Conservation (phyloP, 2,329 filamentous ascomycete genomes). For the Leptographium procerum region DNA sequence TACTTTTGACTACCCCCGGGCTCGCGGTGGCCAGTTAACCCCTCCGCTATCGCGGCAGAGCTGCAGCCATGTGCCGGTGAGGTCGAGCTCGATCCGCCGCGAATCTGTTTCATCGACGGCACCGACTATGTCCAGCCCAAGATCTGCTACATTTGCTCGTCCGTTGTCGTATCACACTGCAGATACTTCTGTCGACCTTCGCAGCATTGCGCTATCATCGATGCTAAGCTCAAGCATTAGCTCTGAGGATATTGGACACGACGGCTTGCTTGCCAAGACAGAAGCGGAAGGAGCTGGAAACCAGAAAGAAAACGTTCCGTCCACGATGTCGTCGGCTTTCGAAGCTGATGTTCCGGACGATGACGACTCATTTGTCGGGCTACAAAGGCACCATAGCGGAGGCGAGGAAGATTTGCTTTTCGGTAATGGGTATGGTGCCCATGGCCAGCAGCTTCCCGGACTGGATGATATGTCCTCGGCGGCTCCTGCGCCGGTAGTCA, state of each 20-base stretch:
- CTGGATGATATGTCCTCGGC: conserved; percentile 7
- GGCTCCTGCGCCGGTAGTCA: conserved; percentile 2
- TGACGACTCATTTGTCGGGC: conserved; percentile 18
- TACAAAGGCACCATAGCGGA: conserved; percentile 13
- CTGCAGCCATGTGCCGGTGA: neutral
- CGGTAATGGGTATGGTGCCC: conserved; percentile 21
- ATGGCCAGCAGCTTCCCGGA: neutral
- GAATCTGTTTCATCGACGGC: conserved; percentile 7
- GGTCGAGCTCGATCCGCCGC: conserved; percentile 5
- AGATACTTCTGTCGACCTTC: conserved; percentile 12
- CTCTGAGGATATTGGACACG: neutral
- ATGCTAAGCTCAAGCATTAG: neutral
- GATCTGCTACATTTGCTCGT: neutral
- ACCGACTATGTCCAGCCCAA: conserved; percentile 5
- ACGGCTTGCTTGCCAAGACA: neutral
- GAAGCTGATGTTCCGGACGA: conserved; percentile 27
- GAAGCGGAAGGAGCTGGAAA: neutral
- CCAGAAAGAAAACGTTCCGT: too few relatives aligned
- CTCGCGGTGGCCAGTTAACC: neutral
- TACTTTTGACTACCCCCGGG: conserved; percentile 1
- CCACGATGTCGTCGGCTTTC: neutral
- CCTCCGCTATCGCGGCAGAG: neutral
- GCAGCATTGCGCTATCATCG: neutral
- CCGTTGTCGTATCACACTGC: conserved; percentile 11
- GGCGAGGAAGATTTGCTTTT: conserved; percentile 27